Evolutionary conservation across 306 rosid genomes (phyloP).

Genomic region (Datisca glomerata): DNA sequence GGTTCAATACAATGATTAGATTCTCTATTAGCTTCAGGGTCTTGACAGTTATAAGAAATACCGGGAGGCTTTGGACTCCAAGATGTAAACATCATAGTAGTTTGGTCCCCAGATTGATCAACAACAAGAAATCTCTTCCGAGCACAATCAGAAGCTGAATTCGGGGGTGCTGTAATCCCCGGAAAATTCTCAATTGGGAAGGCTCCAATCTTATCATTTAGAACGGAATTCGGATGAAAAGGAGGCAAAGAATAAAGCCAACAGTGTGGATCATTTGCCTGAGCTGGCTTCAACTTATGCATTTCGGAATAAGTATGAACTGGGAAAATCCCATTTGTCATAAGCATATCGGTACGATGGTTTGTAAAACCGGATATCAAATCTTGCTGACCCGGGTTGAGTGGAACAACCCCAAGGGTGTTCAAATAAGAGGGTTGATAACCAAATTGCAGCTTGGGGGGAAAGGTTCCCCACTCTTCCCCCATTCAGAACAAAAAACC

Average conservation of each 20-base stretch:
- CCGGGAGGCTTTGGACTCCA: conserved; percentile 21
- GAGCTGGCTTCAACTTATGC: conserved; percentile 34
- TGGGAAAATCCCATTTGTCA: conserved; percentile 29
- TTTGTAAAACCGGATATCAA: conserved; percentile 24
- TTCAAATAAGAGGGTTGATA: conserved; percentile 41
- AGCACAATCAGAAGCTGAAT: conserved; percentile 13
- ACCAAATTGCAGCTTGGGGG: conserved; percentile 27
- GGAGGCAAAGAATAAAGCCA: conserved; percentile 65
- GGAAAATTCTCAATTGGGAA: too few relatives aligned
- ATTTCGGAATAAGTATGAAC: conserved; percentile 19
- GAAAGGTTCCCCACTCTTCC: conserved; percentile 41
- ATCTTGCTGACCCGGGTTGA: conserved; percentile 35
- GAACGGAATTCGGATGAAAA: conserved; percentile 24
- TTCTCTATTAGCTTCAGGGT: conserved; percentile 17
- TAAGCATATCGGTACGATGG: conserved; percentile 18
- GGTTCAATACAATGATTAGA: conserved; percentile 28
- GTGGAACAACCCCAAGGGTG: conserved; percentile 23
- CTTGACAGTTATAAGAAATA: conserved; percentile 18
- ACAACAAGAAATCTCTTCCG: conserved; percentile 52
- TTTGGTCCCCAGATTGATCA: conserved; percentile 50
- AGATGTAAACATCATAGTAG: conserved; percentile 37
- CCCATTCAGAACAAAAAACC: conserved; percentile 56
- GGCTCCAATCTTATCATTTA: conserved; percentile 17
- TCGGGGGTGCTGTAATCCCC: conserved; percentile 12
- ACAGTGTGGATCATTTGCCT: conserved; percentile 46